Percentiles rank a stretch among this genome's conserved stretches.
phyloP scores from a whole-genome alignment of 2,329 filamentous ascomycete species.

The Colletotrichum orbiculare region DNA sequence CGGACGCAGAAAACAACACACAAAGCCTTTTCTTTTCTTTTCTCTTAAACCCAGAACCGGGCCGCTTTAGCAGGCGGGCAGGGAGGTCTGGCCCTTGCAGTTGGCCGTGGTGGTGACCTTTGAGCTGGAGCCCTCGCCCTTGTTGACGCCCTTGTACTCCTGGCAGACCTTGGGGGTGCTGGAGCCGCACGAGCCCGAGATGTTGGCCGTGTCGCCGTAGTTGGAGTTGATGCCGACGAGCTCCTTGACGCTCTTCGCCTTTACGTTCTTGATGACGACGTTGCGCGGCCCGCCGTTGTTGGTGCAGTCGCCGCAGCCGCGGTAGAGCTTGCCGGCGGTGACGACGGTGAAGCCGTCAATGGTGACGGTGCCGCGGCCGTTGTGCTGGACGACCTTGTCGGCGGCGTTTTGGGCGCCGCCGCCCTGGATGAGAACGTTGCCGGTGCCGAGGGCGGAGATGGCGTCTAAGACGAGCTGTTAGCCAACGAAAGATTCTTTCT shows the following conservation, averaged over 20 bases:
- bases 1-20: not conserved
- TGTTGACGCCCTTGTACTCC: slow-evolving; percentile 38
- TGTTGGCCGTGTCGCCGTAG: slow-evolving; percentile 43
- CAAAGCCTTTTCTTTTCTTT: no score
- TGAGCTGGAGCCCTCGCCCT: slow-evolving; percentile 29
- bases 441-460: slow-evolving; percentile 32
- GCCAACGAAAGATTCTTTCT: no score
- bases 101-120: slow-evolving; percentile 38
- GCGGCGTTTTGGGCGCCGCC: slow-evolving; percentile 47
- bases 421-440: slow-evolving; percentile 41
- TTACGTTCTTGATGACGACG: slow-evolving; percentile 36
- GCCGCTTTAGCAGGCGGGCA: slow-evolving; percentile 26
- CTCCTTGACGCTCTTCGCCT: slow-evolving; percentile 39
- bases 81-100: slow-evolving; percentile 36
- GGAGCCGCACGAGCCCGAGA: slow-evolving; percentile 39
- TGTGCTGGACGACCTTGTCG: slow-evolving; percentile 50
- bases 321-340: slow-evolving; percentile 56
- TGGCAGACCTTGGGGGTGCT: slow-evolving; percentile 37
- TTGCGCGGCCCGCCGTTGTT: slow-evolving; percentile 36
- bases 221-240: slow-evolving; percentile 57
- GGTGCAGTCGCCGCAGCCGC: slow-evolving; percentile 56
- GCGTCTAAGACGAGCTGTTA: slow-evolving; percentile 14
- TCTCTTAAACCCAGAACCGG: fast-evolving
- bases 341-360: slow-evolving; percentile 50
- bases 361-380: slow-evolving; percentile 46